Conservation (phyloP, 371 early-diverging fungal species). For the Amoeboaphelidium occidentale region DNA sequence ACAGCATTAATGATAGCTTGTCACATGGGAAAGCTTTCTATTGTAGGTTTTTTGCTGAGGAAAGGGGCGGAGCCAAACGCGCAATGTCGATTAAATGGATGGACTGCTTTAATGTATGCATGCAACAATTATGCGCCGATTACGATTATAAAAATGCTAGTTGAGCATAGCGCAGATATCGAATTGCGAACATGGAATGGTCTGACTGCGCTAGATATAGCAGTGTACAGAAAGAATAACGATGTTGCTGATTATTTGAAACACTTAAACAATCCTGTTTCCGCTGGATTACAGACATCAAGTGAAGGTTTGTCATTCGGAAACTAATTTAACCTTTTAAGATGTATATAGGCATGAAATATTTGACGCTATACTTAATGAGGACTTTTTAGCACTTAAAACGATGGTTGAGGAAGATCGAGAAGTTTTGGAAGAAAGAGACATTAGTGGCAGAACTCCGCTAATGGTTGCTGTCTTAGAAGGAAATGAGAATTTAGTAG, state of each 20-base stretch:
- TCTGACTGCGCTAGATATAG: not conserved
- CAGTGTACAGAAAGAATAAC: not conserved
- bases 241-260: not conserved
- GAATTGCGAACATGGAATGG: not conserved
- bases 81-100: not conserved
- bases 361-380: not conserved
- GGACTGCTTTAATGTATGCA: not conserved
- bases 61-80: not conserved
- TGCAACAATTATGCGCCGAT: not conserved
- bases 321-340: not conserved
- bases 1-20: not conserved
- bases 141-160: not conserved
- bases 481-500: not conserved
- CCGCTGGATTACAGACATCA: not conserved
- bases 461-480: not conserved
- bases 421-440: not conserved
- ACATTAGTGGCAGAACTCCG: not conserved
- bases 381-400: not conserved
- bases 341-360: not conserved
- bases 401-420: not conserved
- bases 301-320: not conserved
- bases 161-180: not conserved
- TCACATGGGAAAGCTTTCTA: not conserved
- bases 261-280: too few relatives aligned
- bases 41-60: not conserved